Evolutionary conservation across 225 moss, liverwort and hornwort genomes (phyloP).

Genomic region (Sphagnum tenellum): DNA sequence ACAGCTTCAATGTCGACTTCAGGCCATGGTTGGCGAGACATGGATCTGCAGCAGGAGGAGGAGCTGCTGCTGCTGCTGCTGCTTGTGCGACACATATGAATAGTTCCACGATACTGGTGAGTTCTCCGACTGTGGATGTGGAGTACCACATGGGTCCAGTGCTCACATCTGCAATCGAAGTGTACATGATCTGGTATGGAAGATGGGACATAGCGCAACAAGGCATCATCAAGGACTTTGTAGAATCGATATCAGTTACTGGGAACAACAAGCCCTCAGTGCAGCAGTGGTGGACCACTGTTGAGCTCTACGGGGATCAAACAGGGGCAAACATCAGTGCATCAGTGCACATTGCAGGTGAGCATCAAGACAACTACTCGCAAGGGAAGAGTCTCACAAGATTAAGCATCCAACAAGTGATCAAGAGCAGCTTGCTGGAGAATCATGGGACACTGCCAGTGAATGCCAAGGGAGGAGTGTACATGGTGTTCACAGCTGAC

Average conservation of each 20-base stretch:
- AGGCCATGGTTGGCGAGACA: too few species aligned
- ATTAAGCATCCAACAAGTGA: constrained; percentile 45
- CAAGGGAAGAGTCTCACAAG: constrained; percentile 32
- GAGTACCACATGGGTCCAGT: constrained; percentile 59
- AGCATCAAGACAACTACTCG: constrained; percentile 37
- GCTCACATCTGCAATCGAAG: constrained; percentile 44
- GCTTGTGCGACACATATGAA: neutral
- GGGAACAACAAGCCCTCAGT: constrained; percentile 28
- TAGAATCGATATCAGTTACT: constrained; percentile 28
- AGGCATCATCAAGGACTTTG: constrained; percentile 41
- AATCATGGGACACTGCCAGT: constrained; percentile 41
- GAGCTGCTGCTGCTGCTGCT: too few species aligned
- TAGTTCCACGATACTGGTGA: constrained; percentile 31
- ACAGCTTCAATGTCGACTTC: too few species aligned
- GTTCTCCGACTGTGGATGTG: constrained; percentile 29
- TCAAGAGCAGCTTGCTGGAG: constrained; percentile 24
- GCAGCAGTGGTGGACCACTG: constrained; percentile 50
- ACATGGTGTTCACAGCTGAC: constrained; percentile 45
- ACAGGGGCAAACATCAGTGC: constrained; percentile 53
- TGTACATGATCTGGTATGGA: constrained; percentile 58
- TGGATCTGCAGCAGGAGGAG: too few species aligned
- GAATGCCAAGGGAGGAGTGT: constrained; percentile 41
- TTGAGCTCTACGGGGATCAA: constrained; percentile 45
- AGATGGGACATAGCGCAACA: constrained; percentile 26
- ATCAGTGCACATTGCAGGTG: constrained; percentile 29